Evolutionary conservation across 768 basidiomycete genomes (phyloP).

Genomic region (Trametes elegans): DNA sequence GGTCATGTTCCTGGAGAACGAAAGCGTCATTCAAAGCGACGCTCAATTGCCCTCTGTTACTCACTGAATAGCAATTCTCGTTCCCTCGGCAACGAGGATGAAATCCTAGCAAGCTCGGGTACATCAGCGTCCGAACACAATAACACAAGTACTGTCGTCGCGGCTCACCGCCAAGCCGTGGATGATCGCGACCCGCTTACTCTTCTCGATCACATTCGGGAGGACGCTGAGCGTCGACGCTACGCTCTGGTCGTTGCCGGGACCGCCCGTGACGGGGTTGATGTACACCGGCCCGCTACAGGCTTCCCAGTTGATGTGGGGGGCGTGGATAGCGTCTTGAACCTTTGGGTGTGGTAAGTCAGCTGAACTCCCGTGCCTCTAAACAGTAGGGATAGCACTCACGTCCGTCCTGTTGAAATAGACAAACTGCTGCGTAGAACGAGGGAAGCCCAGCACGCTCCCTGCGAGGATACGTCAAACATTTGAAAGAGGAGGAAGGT

Average conservation of each 20-base stretch:
- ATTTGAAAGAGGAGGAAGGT: background rate
- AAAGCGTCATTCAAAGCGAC: background rate
- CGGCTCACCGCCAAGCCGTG: conserved; percentile 33
- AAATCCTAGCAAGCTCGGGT: conserved; percentile 28
- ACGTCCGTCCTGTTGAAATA: conserved; percentile 53
- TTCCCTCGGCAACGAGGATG: conserved; percentile 36
- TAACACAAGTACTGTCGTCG: too few species aligned
- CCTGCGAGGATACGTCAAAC: conserved; percentile 47
- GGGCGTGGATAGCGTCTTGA: conserved; percentile 38
- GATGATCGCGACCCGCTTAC: conserved; percentile 32
- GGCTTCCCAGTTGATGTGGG: conserved; percentile 33
- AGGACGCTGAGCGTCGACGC: conserved; percentile 35
- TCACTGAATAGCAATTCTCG: conserved; percentile 37
- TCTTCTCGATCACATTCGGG: conserved; percentile 39
- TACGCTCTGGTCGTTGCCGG: conserved; percentile 30
- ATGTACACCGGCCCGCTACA: conserved; percentile 31
- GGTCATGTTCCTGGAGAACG: conserved; percentile 32
- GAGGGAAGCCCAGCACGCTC: conserved; percentile 81
- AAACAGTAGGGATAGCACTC: too few species aligned
- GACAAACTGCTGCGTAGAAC: conserved; percentile 49
- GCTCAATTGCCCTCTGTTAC: background rate
- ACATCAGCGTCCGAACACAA: background rate
- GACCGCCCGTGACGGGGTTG: conserved; percentile 27
- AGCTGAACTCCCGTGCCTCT: too few species aligned
- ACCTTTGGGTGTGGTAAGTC: too few species aligned